These are phyloP conservation scores for Schwanniomyces yamadae DNA, from an alignment of 805 yeast genomes.

Conservation along the genomic window DNA sequence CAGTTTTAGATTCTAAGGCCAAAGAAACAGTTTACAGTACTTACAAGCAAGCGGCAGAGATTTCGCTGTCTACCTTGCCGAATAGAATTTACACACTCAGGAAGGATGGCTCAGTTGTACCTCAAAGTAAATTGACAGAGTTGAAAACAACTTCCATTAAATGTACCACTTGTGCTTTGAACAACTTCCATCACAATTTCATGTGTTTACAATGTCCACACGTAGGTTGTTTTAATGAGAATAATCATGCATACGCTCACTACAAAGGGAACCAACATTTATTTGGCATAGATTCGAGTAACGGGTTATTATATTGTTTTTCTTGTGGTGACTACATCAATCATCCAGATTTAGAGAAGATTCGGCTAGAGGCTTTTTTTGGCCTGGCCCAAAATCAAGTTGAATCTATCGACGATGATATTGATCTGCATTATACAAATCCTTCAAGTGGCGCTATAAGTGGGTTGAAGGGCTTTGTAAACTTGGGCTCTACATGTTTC, in stretches of 20 bases:
- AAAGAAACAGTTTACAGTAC: conserved; percentile 48
- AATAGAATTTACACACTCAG: conserved; percentile 24
- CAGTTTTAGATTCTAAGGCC: conserved; percentile 50
- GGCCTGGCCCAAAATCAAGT: conserved; percentile 14
- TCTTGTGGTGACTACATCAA: conserved; percentile 72
- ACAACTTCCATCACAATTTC: conserved; percentile 48
- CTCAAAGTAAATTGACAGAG: conserved; percentile 36
- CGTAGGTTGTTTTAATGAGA: conserved; percentile 61
- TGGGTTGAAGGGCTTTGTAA: conserved; percentile 87
- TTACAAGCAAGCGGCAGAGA: conserved; percentile 50
- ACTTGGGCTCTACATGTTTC: conserved; percentile 96
- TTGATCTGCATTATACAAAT: conserved; percentile 15
- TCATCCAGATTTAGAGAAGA: conserved; percentile 56
- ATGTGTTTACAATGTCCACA: conserved; percentile 74
- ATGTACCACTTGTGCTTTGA: conserved; percentile 51
- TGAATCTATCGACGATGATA: conserved; percentile 1
- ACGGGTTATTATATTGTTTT: conserved; percentile 75
- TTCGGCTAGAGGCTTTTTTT: conserved; percentile 32
- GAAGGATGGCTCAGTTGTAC: conserved; percentile 39
- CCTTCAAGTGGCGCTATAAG: conserved; percentile 59
- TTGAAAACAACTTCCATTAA: conserved; percentile 45
- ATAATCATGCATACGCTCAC: conserved; percentile 32
- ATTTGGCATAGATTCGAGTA: conserved; percentile 58
- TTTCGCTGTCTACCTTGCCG: conserved; percentile 37
- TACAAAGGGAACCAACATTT: conserved; percentile 33